Base-by-base conservation (phyloP, 2,329 filamentous ascomycete genomes). In the Trichoderma asperellum region DNA sequence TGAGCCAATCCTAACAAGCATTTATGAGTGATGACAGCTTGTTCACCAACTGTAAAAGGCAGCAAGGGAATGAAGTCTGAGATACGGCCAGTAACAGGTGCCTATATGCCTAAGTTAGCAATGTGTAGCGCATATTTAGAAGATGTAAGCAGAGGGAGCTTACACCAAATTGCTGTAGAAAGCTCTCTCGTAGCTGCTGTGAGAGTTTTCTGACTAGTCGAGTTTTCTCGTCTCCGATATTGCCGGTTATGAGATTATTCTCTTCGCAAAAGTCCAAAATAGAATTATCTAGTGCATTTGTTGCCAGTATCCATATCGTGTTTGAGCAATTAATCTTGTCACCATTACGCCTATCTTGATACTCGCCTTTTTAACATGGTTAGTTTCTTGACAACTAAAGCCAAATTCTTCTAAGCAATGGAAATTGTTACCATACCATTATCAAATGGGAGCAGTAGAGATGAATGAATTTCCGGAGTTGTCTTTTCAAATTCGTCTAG, bases 401-500 rank as follows among this genome's bases (percentile, higher is more conserved):
- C 2, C 6, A 56, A 24, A 24, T 24, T 24, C 24, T 24, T 34
- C 5, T 34, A 18, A 5, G 1, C 8, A 35, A 24, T 12, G 10
- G 10, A 11, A 2, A 11, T 2, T 12, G 12, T 18, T 12, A 5
- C 27, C 75, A 65, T 74, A 80, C 83, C 83, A 52, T 78, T 77
- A 5, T 85, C 80, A 67, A 85, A 83, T 0, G 80, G 78, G 4
- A 83, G 70, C 2, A 87, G 73, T 8, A 86, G 74, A 5, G 83
- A 74, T 24, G 84, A 73, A 11, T 79, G 79, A 2, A 85, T 77
- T 0, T 80, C 77, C 5, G 73, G 18, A 0, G 71, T 76, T 0
- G 82, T 83, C 73, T 85, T 86, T 49, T 86, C 84, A 56, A 86
- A 85, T 62, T 87, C 84, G 62, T 86, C 84, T 16, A 86, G 71